A percentile compares a stretch with the other conserved stretches of the same genome.
phyloP scores from a whole-genome alignment of 345 rosid species.

The Eucalyptus cloeziana region DNA sequence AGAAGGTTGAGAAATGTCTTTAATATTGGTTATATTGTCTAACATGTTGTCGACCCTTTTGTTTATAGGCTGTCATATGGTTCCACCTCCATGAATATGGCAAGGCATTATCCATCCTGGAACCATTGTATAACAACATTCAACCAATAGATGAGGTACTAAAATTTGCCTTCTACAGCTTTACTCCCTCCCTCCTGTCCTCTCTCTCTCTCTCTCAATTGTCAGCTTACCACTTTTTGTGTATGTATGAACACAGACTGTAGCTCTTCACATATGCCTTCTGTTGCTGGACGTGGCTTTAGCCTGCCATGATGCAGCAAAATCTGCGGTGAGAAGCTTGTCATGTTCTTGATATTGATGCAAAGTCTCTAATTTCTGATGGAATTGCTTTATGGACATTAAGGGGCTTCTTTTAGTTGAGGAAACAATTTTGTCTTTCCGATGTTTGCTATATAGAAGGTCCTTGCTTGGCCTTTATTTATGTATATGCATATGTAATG shows the following conservation, averaged over 20 bases:
- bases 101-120: conserved; percentile 67
- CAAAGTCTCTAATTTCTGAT: not conserved
- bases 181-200: not conserved
- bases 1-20: not conserved
- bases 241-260: conserved; percentile 39
- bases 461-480: not conserved
- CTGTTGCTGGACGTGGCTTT: conserved; percentile 75
- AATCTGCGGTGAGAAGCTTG: conserved; percentile 45
- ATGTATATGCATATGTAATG: not conserved
- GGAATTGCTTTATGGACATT: not conserved
- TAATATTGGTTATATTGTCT: not conserved
- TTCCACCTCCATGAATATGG: conserved; percentile 81
- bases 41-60: not conserved
- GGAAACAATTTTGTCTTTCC: not conserved
- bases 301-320: conserved; percentile 76
- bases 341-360: not conserved
- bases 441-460: not conserved
- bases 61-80: conserved; percentile 73
- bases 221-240: not conserved
- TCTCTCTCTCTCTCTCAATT: not conserved
- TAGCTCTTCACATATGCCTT: conserved; percentile 80
- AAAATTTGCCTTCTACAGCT: not conserved
- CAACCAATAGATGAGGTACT: conserved; percentile 83
- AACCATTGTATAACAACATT: conserved; percentile 69
- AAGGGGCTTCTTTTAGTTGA: not conserved